These are phyloP conservation scores for Dioscorea zingiberensis DNA, from an alignment of 106 monocot genomes.

Conservation along the genomic window DNA sequence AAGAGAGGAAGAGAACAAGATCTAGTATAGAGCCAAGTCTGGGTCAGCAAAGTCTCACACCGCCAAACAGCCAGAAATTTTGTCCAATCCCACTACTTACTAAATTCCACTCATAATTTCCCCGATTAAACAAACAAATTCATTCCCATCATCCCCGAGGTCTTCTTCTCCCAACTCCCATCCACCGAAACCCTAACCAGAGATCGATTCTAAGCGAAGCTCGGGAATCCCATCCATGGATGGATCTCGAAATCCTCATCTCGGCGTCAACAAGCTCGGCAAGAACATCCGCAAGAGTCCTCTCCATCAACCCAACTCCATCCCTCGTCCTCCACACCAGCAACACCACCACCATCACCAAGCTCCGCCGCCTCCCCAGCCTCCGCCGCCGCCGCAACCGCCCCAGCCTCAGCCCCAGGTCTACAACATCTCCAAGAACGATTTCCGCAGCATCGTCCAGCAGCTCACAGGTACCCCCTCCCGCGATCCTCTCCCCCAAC, in stretches of 20 bases:
- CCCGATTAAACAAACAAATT: too few relatives aligned
- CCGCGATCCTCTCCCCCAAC: conserved; percentile 12
- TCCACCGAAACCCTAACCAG: too few relatives aligned
- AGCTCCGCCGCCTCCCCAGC: background rate
- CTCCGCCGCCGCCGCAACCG: conserved; percentile 6
- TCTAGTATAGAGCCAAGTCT: too few relatives aligned
- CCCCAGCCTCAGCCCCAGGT: conserved; percentile 15
- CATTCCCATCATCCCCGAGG: too few relatives aligned
- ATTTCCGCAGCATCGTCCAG: conserved; percentile 52
- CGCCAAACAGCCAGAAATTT: too few relatives aligned
- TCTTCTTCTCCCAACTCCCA: too few relatives aligned
- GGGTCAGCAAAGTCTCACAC: too few relatives aligned
- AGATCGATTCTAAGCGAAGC: too few relatives aligned
- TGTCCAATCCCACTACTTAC: too few relatives aligned
- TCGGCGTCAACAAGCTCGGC: conserved; percentile 29
- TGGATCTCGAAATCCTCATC: conserved; percentile 8
- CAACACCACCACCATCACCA: background rate
- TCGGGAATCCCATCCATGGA: too few relatives aligned
- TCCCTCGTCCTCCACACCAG: background rate
- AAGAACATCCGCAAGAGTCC: conserved; percentile 35
- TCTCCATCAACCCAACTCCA: conserved; percentile 20
- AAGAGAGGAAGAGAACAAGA: too few relatives aligned
- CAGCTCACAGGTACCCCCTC: conserved; percentile 75
- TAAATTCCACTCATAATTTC: too few relatives aligned
- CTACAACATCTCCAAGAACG: conserved; percentile 18